Conservation (phyloP, 1,284 basidiomycete genomes). For the Ganoderma leucocontextum region DNA sequence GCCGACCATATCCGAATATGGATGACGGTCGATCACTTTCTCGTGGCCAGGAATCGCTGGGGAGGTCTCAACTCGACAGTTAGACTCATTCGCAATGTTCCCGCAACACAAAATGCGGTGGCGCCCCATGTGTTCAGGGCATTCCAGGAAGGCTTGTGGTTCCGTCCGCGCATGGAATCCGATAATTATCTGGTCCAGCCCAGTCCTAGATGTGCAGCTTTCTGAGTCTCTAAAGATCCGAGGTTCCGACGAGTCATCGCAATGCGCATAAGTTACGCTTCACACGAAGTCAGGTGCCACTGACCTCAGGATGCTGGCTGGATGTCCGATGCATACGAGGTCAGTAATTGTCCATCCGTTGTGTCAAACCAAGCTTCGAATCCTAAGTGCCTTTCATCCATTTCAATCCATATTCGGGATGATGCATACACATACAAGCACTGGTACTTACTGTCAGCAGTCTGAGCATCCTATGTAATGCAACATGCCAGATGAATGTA, state of each 20-base stretch:
- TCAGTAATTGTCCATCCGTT: too few relatives aligned
- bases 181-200: background rate
- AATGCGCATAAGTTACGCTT: too few relatives aligned
- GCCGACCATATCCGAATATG: too few relatives aligned
- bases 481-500: background rate
- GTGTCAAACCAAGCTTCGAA: too few relatives aligned
- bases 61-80: background rate
- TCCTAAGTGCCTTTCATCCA: too few relatives aligned
- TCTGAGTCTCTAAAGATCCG: background rate
- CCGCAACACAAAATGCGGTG: background rate
- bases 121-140: constrained; percentile 1
- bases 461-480: background rate
- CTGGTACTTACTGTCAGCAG: background rate
- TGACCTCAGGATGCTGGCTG: background rate
- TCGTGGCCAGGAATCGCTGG: background rate
- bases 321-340: too few relatives aligned
- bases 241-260: background rate
- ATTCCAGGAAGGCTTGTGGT: background rate
- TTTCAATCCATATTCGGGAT: too few relatives aligned
- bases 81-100: background rate
- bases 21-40: too few relatives aligned
- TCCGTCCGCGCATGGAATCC: background rate
- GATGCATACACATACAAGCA: background rate
- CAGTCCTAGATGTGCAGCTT: background rate
- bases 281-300: background rate